phyloP scores from a whole-genome alignment of 257 asterid species.

The Nicotiana sylvestris region DNA sequence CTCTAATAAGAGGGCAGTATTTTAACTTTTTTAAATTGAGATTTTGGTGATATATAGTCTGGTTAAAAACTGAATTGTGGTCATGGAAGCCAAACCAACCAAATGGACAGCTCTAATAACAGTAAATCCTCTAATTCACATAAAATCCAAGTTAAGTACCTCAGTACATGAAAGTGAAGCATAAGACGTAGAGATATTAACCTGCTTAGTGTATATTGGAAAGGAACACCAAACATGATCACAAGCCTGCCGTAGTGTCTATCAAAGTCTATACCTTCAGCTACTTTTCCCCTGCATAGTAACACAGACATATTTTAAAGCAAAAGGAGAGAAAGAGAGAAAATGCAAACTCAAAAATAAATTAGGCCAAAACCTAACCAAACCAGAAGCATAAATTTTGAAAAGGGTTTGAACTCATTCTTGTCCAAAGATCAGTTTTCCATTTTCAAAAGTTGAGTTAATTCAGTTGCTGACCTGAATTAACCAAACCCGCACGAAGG shows the following conservation, averaged over 20 bases:
- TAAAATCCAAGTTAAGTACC: too few species aligned
- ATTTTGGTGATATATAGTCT: too few species aligned
- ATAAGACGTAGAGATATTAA: not conserved
- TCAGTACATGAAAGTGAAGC: not conserved
- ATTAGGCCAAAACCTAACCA: not conserved
- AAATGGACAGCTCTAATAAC: too few species aligned
- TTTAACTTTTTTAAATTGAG: too few species aligned
- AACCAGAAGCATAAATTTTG: not conserved
- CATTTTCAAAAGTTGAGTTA: not conserved
- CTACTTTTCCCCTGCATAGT: constrained; percentile 90
- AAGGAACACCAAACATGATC: constrained; percentile 95
- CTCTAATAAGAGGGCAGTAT: too few species aligned
- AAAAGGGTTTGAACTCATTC: not conserved
- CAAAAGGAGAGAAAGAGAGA: not conserved
- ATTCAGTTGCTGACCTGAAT: not conserved
- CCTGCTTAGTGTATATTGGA: constrained; percentile 96
- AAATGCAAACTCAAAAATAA: not conserved
- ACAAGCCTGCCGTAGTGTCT: constrained; percentile 98
- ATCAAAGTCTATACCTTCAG: constrained; percentile 98
- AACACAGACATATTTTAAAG: not conserved
- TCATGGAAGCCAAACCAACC: too few species aligned
- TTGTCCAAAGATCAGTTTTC: not conserved
- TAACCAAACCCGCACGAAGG: not conserved
- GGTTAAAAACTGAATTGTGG: too few species aligned
- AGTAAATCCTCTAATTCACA: too few species aligned